phyloP scores from a whole-genome alignment of 371 early-diverging fungal genomes.

The Mucor piriformis region DNA sequence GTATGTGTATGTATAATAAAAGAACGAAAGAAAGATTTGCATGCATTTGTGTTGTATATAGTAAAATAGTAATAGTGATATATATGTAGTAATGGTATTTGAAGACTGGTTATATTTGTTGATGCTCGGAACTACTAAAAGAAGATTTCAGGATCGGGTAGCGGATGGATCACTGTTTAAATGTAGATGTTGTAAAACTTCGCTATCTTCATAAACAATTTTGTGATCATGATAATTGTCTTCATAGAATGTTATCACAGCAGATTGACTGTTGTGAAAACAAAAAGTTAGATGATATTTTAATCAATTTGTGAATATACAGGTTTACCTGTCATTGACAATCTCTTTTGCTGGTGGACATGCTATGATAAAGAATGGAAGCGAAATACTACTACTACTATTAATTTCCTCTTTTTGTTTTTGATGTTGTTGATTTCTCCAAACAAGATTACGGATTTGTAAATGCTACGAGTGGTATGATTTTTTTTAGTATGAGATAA shows the following conservation, averaged over 20 bases:
- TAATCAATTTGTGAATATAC: background rate
- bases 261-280: slow-evolving; percentile 2
- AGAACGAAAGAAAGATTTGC: background rate
- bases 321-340: background rate
- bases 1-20: background rate
- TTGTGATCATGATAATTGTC: background rate
- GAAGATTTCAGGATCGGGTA: slow-evolving; percentile 4
- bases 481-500: background rate
- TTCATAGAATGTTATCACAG: slow-evolving; percentile 3
- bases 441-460: slow-evolving; percentile 22
- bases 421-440: slow-evolving; percentile 16
- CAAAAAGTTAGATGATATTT: background rate
- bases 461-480: slow-evolving; percentile 4
- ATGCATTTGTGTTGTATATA: slow-evolving; percentile 3
- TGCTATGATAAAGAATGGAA: slow-evolving; percentile 23
- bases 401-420: background rate
- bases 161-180: background rate
- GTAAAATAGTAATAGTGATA: background rate
- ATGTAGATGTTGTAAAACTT: slow-evolving; percentile 8
- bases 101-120: slow-evolving; percentile 4
- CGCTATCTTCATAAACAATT: slow-evolving; percentile 12
- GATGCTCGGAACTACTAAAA: slow-evolving; percentile 7
- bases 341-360: background rate
- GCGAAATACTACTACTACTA: slow-evolving; percentile 4
- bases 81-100: background rate